Percentiles rank a stretch among this genome's conserved stretches.
phyloP scores from a whole-genome alignment of 148 eudicot genomes.

The Cornus kousa region DNA sequence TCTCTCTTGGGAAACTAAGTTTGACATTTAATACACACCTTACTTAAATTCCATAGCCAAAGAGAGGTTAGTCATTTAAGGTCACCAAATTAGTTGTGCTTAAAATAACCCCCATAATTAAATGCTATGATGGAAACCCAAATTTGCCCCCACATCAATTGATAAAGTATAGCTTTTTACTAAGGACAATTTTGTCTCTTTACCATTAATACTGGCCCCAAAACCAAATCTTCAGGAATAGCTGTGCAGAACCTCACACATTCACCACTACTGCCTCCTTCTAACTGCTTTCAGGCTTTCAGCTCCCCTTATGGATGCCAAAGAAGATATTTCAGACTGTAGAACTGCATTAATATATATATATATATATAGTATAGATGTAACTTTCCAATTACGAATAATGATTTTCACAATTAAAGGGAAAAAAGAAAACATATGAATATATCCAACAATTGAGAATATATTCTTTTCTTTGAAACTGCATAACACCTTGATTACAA shows the following conservation, averaged over 20 bases:
- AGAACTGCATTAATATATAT: background rate
- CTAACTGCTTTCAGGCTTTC: too few species aligned
- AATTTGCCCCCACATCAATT: background rate
- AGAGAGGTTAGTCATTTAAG: background rate
- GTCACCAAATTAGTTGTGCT: too few species aligned
- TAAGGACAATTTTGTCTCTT: background rate
- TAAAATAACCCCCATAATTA: background rate
- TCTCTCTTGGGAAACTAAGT: background rate
- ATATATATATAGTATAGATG: background rate
- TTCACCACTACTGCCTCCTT: too few species aligned
- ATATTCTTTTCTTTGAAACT: slow-evolving; percentile 1
- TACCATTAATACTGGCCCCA: background rate
- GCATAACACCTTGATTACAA: slow-evolving; percentile 22
- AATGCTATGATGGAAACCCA: background rate
- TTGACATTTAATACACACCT: background rate
- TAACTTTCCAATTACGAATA: background rate
- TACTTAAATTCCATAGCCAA: too few species aligned
- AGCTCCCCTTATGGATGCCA: background rate
- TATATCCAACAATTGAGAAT: background rate
- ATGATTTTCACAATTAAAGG: background rate
- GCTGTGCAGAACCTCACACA: too few species aligned
- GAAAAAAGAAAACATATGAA: background rate
- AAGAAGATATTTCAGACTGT: background rate
- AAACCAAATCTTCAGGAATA: background rate
- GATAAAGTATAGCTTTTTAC: too few species aligned